phyloP scores from a whole-genome alignment of 495 filamentous ascomycete species.

The Aspergillus diversus region DNA sequence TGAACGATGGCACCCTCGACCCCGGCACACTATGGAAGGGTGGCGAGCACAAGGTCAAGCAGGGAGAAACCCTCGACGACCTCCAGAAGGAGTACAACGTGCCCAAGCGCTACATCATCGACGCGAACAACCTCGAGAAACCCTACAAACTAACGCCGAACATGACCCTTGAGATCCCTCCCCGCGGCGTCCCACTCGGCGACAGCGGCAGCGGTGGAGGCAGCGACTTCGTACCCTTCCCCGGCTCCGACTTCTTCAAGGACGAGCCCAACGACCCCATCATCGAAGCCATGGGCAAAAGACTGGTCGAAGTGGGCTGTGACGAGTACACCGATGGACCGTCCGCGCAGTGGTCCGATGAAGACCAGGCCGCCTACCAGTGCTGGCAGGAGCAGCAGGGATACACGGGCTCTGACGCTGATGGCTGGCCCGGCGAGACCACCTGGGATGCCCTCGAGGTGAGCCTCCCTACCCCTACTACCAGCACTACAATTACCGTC shows the following conservation, averaged over 20 bases:
- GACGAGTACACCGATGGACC: background rate
- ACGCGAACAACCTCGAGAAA: background rate
- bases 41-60: background rate
- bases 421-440: background rate
- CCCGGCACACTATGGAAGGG: slow-evolving; percentile 8
- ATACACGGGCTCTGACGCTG: background rate
- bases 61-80: slow-evolving; percentile 9
- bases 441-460: background rate
- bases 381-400: slow-evolving; percentile 1
- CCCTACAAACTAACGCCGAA: background rate
- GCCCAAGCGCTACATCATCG: slow-evolving; percentile 7
- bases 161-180: slow-evolving; percentile 7
- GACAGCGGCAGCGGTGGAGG: slow-evolving; percentile 2
- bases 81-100: slow-evolving; percentile 3
- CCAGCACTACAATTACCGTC: background rate
- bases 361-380: background rate
- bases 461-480: background rate
- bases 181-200: slow-evolving; percentile 7
- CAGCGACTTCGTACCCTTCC: background rate
- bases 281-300: background rate
- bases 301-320: background rate
- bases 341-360: background rate
- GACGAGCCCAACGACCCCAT: background rate
- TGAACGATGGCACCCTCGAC: slow-evolving; percentile 1
- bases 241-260: background rate